Percentiles rank a stretch among this genome's conserved stretches.
phyloP scores from a whole-genome alignment of 1,139 yeast genomes.

The Waltiozyma sp. region DNA sequence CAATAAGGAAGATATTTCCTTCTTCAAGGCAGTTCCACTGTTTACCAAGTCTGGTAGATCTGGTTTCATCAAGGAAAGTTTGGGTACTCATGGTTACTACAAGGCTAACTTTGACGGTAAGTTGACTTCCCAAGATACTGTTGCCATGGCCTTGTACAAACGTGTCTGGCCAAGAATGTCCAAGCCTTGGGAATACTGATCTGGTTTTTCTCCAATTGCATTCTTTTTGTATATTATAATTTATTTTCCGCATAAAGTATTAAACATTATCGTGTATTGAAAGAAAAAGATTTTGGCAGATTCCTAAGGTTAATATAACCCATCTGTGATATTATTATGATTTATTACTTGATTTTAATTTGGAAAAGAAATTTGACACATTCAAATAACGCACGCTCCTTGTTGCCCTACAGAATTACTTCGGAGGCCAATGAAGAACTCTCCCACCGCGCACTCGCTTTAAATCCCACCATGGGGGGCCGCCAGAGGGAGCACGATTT shows the following conservation, averaged over 20 bases:
- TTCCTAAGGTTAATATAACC: too few relatives aligned
- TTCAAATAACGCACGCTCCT: too few relatives aligned
- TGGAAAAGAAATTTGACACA: too few relatives aligned
- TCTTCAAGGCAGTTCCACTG: slow-evolving; percentile 86
- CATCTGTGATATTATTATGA: too few relatives aligned
- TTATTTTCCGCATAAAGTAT: background rate
- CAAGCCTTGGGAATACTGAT: slow-evolving; percentile 18
- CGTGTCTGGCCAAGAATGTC: slow-evolving; percentile 75
- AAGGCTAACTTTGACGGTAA: slow-evolving; percentile 93
- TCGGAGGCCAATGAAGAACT: too few relatives aligned
- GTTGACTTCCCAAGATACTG: slow-evolving; percentile 81
- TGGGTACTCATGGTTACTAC: slow-evolving; percentile 98
- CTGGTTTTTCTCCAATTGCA: background rate
- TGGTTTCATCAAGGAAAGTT: slow-evolving; percentile 86
- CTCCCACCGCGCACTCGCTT: too few relatives aligned
- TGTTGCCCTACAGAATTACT: background rate
- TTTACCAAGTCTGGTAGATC: slow-evolving; percentile 88
- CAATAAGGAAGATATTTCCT: slow-evolving; percentile 77
- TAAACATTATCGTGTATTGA: too few relatives aligned
- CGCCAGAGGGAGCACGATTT: too few relatives aligned
- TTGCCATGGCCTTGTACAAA: slow-evolving; percentile 89
- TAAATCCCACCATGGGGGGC: too few relatives aligned
- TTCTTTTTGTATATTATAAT: background rate
- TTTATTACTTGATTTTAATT: too few relatives aligned
- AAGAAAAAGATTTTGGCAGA: too few relatives aligned